These are phyloP conservation scores for Polyplosphaeria fusca DNA, from an alignment of 495 filamentous ascomycete species.

Conservation along the genomic window DNA sequence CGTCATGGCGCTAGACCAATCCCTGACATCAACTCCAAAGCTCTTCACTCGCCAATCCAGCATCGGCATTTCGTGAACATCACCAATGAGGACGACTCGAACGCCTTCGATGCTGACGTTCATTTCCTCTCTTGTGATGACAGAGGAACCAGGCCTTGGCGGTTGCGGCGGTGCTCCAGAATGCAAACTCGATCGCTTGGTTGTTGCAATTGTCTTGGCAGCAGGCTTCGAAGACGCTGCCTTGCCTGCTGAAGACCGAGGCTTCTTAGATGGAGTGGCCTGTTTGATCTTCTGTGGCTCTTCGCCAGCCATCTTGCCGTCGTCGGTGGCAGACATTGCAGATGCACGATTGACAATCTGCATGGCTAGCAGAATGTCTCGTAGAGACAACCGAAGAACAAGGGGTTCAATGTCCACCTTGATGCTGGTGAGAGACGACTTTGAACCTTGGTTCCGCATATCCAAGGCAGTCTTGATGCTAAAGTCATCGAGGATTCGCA, in stretches of 20 bases:
- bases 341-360: constrained; percentile 93
- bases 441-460: constrained; percentile 63
- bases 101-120: constrained; percentile 82
- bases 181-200: constrained; percentile 37
- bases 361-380: constrained; percentile 89
- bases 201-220: constrained; percentile 42
- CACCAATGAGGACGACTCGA: constrained; percentile 88
- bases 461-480: constrained; percentile 87
- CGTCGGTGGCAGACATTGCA: constrained; percentile 63
- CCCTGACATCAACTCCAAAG: constrained; percentile 75
- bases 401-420: constrained; percentile 85
- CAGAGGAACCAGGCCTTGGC: constrained; percentile 47
- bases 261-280: constrained; percentile 45
- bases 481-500: constrained; percentile 94
- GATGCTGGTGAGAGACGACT: constrained; percentile 70
- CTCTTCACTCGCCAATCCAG: constrained; percentile 91
- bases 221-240: constrained; percentile 54
- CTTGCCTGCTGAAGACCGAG: constrained; percentile 47
- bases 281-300: constrained; percentile 65
- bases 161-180: constrained; percentile 4
- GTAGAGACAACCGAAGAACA: constrained; percentile 85
- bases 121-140: constrained; percentile 78
- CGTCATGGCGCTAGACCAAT: constrained; percentile 86
- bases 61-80: constrained; percentile 89
- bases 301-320: constrained; percentile 49